Evolutionary conservation across 306 rosid genomes (phyloP).

Genomic region (Geum urbanum): DNA sequence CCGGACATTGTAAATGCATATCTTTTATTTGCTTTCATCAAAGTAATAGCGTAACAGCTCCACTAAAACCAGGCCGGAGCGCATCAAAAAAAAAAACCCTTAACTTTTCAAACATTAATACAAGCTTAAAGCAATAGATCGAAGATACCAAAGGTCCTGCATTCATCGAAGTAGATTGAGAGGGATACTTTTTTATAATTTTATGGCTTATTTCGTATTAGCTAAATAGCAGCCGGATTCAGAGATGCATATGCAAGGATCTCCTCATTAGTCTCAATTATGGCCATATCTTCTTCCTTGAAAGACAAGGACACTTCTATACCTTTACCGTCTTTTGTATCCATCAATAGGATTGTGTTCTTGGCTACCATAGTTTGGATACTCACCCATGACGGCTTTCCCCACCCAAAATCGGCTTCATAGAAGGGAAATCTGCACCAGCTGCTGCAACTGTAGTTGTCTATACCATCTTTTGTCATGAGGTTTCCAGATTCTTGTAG

Average conservation of each 20-base stretch:
- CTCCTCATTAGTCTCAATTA: slow-evolving; percentile 1
- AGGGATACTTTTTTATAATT: neutral
- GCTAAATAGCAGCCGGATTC: slow-evolving; percentile 4
- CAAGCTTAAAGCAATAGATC: neutral
- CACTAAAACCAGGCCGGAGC: neutral
- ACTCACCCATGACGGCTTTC: slow-evolving; percentile 5
- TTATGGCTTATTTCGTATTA: neutral
- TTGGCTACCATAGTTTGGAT: neutral
- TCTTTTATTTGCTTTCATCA: neutral
- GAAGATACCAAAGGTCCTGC: neutral
- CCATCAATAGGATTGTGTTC: neutral
- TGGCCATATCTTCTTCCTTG: slow-evolving; percentile 13
- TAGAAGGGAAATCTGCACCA: slow-evolving; percentile 17
- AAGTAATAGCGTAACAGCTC: neutral
- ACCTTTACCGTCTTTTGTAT: neutral
- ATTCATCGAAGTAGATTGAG: neutral
- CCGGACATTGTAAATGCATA: no score
- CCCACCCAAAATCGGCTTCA: slow-evolving; percentile 6
- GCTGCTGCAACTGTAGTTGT: slow-evolving; percentile 3
- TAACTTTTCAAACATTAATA: neutral
- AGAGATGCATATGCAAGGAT: slow-evolving; percentile 4
- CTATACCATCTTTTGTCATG: slow-evolving; percentile 5
- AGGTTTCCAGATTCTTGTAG: neutral
- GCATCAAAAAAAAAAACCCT: neutral
- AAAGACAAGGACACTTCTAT: neutral